Base-by-base conservation (phyloP, 106 monocot species). In the Iris macrosiphon region DNA sequence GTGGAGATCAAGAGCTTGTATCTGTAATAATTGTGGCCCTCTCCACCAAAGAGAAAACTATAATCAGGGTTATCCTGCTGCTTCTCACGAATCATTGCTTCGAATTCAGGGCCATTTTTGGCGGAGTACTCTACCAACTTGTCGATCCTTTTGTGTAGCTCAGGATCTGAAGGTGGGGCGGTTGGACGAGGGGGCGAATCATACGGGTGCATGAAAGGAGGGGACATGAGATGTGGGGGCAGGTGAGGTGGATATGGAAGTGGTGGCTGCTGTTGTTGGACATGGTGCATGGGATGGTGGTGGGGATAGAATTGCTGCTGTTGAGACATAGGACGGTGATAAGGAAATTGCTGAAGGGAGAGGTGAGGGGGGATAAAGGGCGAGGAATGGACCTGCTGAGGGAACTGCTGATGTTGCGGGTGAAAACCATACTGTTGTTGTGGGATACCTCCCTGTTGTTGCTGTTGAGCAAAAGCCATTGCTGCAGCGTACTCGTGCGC, bases 31-130 rank as follows among this genome's bases (percentile, higher is more conserved):
- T 33, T 73, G 44, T 89, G 81, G 1, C 94, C 94, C 18, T 95
- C 94, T 14, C 78, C 94, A 34, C 94, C 94, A 59, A 95, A 95
- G 23, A 95, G 75, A 52, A 95, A 95, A 48, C 80, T 73, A 45
- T 95, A 95, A 33, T 69, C 85, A 34, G 89, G 94, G 40, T 95
- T 95, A 27, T 95, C 81, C 4, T 78, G 77, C 64, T 95, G 89
- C 69, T 89, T 95, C 34, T 95, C 94, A 38, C 94, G 94, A 32
- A 95, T 82, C 75, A 95, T 81, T 40, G 59, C 73, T 64, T 95
- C 94, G 17, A 95, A 95, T 38, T 89, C 94, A 8, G 94, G 94
- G 18, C 94, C 94, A 53, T 95, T 95, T 63, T 89, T 95, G 33
- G 79, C 75, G n/a, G 73, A 61, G 61, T 95, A 95, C 40, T 95